These are phyloP conservation scores for Babesia caballi DNA, from an alignment of 169 alveolate genomes.

Conservation along the genomic window DNA sequence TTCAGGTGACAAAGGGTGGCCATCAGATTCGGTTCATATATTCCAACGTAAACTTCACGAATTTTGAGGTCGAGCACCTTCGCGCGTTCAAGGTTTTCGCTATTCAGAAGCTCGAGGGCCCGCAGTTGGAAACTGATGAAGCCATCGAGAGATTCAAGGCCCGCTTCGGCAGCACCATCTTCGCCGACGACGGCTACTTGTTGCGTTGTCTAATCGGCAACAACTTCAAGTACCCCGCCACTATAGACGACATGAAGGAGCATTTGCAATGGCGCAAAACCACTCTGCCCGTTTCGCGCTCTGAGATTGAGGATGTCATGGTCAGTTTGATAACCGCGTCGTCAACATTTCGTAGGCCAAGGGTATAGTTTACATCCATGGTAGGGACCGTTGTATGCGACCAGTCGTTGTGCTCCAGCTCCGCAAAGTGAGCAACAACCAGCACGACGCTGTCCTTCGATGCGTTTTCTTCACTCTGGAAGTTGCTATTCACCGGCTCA, in stretches of 20 bases:
- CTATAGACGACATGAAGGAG: constrained; percentile 65
- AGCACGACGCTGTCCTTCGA: constrained; percentile 40
- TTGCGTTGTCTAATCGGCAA: constrained; percentile 73
- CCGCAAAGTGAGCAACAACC: constrained; percentile 1
- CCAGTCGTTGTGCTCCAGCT: constrained; percentile 67
- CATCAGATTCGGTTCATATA: constrained; percentile 69
- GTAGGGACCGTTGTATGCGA: constrained; percentile 73
- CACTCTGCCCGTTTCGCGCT: constrained; percentile 66
- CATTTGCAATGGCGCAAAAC: constrained; percentile 68
- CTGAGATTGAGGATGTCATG: constrained; percentile 55
- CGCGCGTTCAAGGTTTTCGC: constrained; percentile 65
- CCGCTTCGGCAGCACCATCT: constrained; percentile 54
- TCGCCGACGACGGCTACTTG: constrained; percentile 70
- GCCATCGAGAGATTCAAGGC: constrained; percentile 40
- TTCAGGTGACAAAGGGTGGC: constrained; percentile 64
- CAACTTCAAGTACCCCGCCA: constrained; percentile 50
- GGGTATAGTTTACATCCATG: constrained; percentile 72
- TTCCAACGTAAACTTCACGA: constrained; percentile 62
- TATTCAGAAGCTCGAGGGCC: constrained; percentile 56
- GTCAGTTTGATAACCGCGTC: neutral
- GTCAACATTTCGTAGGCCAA: constrained; percentile 32
- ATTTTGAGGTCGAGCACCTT: constrained; percentile 68
- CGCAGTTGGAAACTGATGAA: constrained; percentile 35
- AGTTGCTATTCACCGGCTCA: constrained; percentile 51
- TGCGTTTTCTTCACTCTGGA: constrained; percentile 57